Conservation (phyloP, 1,284 basidiomycete genomes). For the Malassezia sp. region DNA sequence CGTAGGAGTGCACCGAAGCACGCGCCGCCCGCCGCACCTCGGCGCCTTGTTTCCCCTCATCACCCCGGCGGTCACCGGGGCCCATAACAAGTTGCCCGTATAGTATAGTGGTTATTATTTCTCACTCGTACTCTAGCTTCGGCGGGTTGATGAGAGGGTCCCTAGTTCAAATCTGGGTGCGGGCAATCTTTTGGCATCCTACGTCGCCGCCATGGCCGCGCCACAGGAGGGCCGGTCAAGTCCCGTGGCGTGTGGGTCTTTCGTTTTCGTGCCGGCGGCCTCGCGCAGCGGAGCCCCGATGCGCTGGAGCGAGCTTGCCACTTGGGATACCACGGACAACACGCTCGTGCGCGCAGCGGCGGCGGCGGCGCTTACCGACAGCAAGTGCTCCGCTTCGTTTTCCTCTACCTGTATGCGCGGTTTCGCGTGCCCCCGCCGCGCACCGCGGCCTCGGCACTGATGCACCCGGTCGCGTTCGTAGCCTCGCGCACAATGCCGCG, state of each 20-base stretch:
- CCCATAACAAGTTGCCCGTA: conserved; percentile 7
- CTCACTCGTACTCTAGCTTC: conserved; percentile 15
- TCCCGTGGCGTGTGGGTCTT: no score
- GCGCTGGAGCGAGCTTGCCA: neutral
- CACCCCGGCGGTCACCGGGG: no score
- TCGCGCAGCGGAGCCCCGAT: no score
- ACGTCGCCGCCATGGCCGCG: neutral
- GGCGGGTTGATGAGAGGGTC: conserved; percentile 15
- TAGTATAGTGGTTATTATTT: conserved; percentile 18
- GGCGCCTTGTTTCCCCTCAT: no score
- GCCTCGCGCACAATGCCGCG: neutral
- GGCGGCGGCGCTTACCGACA: neutral
- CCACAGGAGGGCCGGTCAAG: no score
- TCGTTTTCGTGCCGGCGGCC: conserved; percentile 1
- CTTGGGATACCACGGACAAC: conserved; percentile 13
- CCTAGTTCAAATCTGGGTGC: conserved; percentile 17
- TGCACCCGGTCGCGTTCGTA: neutral
- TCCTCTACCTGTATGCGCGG: conserved; percentile 5
- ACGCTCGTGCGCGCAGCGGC: neutral
- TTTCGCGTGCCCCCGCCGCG: neutral
- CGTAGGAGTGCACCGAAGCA: no score
- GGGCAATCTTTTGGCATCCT: conserved; percentile 8
- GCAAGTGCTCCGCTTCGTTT: conserved; percentile 8
- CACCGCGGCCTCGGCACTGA: neutral
- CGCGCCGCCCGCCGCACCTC: no score